phyloP scores from a whole-genome alignment of 2,329 filamentous ascomycete species.

The Arthroderma sp. region DNA sequence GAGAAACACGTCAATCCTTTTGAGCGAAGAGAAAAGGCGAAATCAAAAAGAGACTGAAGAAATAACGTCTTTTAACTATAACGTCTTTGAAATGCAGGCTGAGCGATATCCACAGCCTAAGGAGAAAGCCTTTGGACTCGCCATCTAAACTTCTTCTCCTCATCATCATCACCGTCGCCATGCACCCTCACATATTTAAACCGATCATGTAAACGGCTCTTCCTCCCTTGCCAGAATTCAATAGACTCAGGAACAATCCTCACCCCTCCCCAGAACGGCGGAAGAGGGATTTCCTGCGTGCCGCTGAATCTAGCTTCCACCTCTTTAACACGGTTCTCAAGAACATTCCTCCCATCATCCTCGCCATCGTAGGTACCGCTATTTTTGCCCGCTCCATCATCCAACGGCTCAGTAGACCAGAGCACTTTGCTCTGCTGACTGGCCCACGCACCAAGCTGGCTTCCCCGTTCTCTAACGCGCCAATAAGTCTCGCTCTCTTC shows the following conservation, averaged over 20 bases:
- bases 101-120: constrained; percentile 9
- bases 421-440: constrained; percentile 76
- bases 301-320: constrained; percentile 63
- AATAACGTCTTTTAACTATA: background rate
- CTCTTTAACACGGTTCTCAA: constrained; percentile 67
- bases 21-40: too few relatives aligned
- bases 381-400: constrained; percentile 15
- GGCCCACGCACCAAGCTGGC: constrained; percentile 82
- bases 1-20: too few relatives aligned
- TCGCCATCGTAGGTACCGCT: constrained; percentile 20
- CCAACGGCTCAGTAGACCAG: constrained; percentile 23
- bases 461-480: constrained; percentile 58
- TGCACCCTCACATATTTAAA: constrained; percentile 65
- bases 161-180: constrained; percentile 39
- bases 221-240: constrained; percentile 92
- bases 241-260: constrained; percentile 72
- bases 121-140: constrained; percentile 28
- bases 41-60: background rate
- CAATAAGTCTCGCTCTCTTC: constrained; percentile 61
- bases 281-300: constrained; percentile 69
- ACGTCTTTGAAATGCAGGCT: too few relatives aligned
- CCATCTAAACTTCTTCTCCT: constrained; percentile 33
- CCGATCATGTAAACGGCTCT: constrained; percentile 82
- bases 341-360: constrained; percentile 56
- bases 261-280: constrained; percentile 88